Base-by-base conservation (phyloP, 805 yeast species). In the Lachancea kluyveri region DNA sequence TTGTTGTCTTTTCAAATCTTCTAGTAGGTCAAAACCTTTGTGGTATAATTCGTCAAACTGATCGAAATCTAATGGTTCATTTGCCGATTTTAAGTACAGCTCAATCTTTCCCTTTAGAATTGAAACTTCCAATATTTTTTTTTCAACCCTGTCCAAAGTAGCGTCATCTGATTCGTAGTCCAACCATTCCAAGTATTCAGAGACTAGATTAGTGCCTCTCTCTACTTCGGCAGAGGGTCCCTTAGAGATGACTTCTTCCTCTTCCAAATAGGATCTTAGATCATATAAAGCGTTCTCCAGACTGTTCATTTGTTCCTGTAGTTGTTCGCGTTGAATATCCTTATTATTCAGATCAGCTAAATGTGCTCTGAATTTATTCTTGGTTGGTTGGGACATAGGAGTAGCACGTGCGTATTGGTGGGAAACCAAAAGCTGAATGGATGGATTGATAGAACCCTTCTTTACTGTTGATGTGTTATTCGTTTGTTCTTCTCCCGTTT, bases 231-330 rank as follows among this genome's bases (percentile, higher is more conserved):
- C 45, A 4, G 54, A 48, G 6, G 74, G 72, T 0, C 69, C 62
- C 26, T 64, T 68, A 8, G 54, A 54, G 0, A 41, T 36, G 6
- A 67, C 68, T 15, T 68, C 73, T 23, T 70, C 69, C 19, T 74
- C 74, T 11, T 74, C 80, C 12, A 84, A 46, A 31, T 62, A 67
- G 7, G 71, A 65, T 36, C 94, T 74, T 18, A 84, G 65, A 36
- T 68, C 69, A 60, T 90, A 88, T 33, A 87, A 63, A n/a, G 71
- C 60, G 13, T 77, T 68, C 58, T 90, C 97, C 13, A 90, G 67
- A 21, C 66, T 59, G 54, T 88, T 90, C 43, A 74, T 70, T 18
- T 71, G 59, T 35, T 74, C 74, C 26, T 82, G 82, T 24, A 72
- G 59, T 32, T 63, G 58, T 17, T 61, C 57, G 33, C 83, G 66